Evolutionary conservation across 108 stramenopile species (phyloP), one percentile per base, ranked within the genome.

Genomic region (Nitzschia putrida): DNA sequence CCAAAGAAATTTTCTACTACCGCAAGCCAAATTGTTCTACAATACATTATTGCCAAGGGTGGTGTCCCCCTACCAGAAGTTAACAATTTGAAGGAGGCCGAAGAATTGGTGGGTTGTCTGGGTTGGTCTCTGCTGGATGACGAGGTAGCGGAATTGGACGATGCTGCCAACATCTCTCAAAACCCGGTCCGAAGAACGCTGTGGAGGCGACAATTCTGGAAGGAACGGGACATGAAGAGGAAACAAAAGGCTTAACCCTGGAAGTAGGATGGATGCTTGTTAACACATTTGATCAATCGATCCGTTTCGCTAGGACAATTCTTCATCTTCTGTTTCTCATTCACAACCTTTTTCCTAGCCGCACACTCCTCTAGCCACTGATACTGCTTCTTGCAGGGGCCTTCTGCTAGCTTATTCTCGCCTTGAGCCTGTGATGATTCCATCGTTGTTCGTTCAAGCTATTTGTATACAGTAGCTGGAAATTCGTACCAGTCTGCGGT

Each of bases 21-120:
- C 0, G 82, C 91, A 47, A 83, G 86, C 12, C 95, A 95, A 71
- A 80, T 95, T 53, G 92, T 92, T 13, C 77, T 92, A 29, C 86
- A 93, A 61, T 95, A 93, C 67, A 79, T 95, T 0, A 73, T 83
- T 64, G 92, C 92, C 13, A 92, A 93, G 66, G 95, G 95, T 18
- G 88, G 74, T 9, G 92, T 95, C 8, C 95, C 95, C 25, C 23
- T 95, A 26, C 53, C 83, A 16, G 87, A 88, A 50, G 83, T 95
- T 0, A 92, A 85, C 26, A 86, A 80, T 38, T 58, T 77, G 23
- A 80, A 67, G 64, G 71, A 85, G 29, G 94, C 94, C 4, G 80
- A 92, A 22, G 90, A 88, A 59, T 53, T 95, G 26, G 44, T 90
- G 9, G 91, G 92, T 10, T 92, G 87, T 72, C 34, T 93, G 22